Base-by-base conservation (phyloP, 139 green algal genomes). In the Marvania coccoides region DNA sequence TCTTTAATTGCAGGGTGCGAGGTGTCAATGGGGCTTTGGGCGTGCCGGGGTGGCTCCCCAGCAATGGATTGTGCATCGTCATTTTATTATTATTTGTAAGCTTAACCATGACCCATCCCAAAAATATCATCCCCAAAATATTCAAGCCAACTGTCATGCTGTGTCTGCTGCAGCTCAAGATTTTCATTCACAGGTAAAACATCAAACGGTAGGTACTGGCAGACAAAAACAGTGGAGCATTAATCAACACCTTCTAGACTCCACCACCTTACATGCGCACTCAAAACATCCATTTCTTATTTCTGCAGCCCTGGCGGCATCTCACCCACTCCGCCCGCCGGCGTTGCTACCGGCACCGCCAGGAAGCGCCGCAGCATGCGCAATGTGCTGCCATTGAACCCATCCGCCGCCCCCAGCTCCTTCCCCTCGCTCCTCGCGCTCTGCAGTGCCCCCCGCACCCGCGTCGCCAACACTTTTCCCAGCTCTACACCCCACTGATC, bases 401-500 rank as follows among this genome's bases (percentile, higher is more conserved):
- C 92, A 3, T 73, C 65, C 7, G 13, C 35, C 26, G 46, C 3
- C 35, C 15, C 9, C 10, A 72, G 3, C 24, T 36, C 19, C 13
- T 39, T 40, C 14, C 30, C 35, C 4, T 31, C 24, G 23, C 35
- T 7, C 9, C 72, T 54, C 6, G 65, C 72, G 47, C 36, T 29
- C 9, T 39, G 15, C 35, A 79, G 26, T 31, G 63, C 74, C 46
- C 47, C 70, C 38, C 86, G 78, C 26, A 92, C 82, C 66, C 80
- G 80, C 64, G 47, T 72, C 12, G 77, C 73, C 30, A 81, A 67
- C 30, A 80, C 90, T 84, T 99, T 99, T 74, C 94, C 94, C 64
- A 99, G 88, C 77, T 99, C 94, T 65, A 99, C 94, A 31, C 94
- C 94, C 94, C 94, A 99, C 84, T 99, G 94, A 83, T 99, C 94